Base-by-base conservation (phyloP, 495 filamentous ascomycete species). In the Tuber brumale region DNA sequence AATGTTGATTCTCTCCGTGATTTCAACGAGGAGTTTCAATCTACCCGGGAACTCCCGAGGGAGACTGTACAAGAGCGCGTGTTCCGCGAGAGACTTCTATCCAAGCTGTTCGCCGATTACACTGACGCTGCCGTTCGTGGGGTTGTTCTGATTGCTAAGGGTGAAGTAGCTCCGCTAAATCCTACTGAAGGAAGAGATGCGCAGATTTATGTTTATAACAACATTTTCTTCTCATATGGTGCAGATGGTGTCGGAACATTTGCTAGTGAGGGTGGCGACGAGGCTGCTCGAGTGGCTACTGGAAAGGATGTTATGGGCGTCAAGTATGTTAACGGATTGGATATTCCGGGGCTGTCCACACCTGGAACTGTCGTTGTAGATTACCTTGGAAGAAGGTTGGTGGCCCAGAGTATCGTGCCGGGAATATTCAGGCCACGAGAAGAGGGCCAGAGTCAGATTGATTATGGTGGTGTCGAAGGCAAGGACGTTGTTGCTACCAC, bases 1-100 rank as follows among this genome's bases (percentile, higher is more conserved):
- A 96, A 94, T 79, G 91, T 93, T 0, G 96, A 99, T 79, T 95
- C 95, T 0, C 85, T 99, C 79, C 89, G 96, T 37, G 96, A 99
- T 84, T 99, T 96, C 93, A 99, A 99, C 82, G 96, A 99, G 84
- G 96, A 99, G 82, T 97, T 99, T 84, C 96, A 98, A 82, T 96
- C 94, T 9, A 97, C 95, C 6, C 90, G 93, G 81, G 96, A 99
- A 82, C 88, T 98, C 72, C 94, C 94, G 45, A 93, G 92, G 81
- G 94, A 97, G 70, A 92, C 90, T 45, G 92, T 97, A 31, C 95
- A 97, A 82, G 95, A 99, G 80, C 91, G 95, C 39, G 94, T 99
- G 37, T 98, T 98, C 88, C 89, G 95, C 41, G 95, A 99, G 82
- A 90, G 96, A 3, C 87, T 99, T 76, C 93, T 94, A 23, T 94